Evolutionary conservation across 495 filamentous ascomycete genomes (phyloP), one percentile per base, ranked within the genome.

Genomic region (Penicillium pulvis): DNA sequence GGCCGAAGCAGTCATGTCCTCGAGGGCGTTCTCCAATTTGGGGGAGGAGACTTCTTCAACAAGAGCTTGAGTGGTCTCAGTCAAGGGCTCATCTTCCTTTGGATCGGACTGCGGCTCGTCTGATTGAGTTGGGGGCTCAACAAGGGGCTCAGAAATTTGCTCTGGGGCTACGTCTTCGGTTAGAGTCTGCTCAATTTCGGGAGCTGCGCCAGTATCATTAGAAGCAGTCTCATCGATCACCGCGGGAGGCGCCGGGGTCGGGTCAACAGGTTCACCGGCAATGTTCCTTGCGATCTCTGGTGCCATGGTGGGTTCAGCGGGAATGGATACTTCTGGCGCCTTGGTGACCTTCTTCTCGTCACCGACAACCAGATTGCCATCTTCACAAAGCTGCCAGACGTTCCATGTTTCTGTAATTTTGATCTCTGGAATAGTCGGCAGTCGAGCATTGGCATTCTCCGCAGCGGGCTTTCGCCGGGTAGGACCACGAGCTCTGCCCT

Each of bases 401-500:
- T 81, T 81, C 69, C 74, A 78, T 3, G 78, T 72, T 43, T 70
- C 68, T n/a, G 76, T 75, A 28, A 83, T 77, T 56, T 70, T 70
- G 65, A 82, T 66, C 62, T 76, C 76, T 1, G 76, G 75, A 31
- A 77, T 72, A 6, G 71, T 66, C 11, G 76, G 74, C 12, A 78
- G 65, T 55, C 59, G 66, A 5, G 65, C 43, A 30, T 49, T 60
- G 5, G 65, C 43, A 20, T 60, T 65, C 48, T 77, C 72, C 10
- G 60, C 73, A 11, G 80, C 83, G n/a, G 85, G 86, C 75, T 87
- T 88, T 68, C 94, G 80, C 58, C 94, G 83, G 62, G 89, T 86
- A 8, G 94, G 94, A 23, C 94, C 95, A 61, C 90, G 87, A 17
- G 94, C 94, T 56, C 94, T 79, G 14, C 92, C 85, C 75, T 98